phyloP scores from a whole-genome alignment of 179 eudicot species.

The Spergularia azorica region DNA sequence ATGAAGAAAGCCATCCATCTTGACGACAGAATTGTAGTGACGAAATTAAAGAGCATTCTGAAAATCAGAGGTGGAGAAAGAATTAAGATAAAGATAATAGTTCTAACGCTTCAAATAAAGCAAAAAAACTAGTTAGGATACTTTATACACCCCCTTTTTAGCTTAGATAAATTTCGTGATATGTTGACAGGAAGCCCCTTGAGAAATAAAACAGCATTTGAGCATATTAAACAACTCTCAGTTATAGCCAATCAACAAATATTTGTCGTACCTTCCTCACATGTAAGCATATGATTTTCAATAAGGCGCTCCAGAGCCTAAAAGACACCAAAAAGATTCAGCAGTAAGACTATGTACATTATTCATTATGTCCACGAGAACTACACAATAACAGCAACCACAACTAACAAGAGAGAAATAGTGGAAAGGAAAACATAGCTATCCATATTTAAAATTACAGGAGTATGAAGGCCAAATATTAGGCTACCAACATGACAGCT shows the following conservation, averaged over 20 bases:
- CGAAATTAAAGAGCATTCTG: slow-evolving; percentile 71
- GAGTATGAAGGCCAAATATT: neutral
- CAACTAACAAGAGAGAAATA: neutral
- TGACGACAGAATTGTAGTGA: slow-evolving; percentile 72
- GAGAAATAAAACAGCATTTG: neutral
- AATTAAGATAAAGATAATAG: slow-evolving; percentile 1
- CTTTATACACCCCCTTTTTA: neutral
- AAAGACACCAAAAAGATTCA: slow-evolving; percentile 14
- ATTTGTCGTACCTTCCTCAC: slow-evolving; percentile 75
- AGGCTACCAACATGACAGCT: neutral
- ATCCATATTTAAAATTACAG: neutral
- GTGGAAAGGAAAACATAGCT: neutral
- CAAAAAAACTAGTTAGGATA: neutral
- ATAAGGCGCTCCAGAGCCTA: slow-evolving; percentile 96
- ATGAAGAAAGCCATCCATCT: slow-evolving; percentile 89
- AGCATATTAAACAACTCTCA: neutral
- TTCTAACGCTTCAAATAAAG: neutral
- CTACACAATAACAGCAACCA: neutral
- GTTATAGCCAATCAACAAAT: neutral
- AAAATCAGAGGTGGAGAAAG: slow-evolving; percentile 24
- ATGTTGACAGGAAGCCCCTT: neutral
- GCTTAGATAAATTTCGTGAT: neutral
- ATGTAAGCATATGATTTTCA: slow-evolving; percentile 94
- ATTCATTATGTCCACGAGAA: neutral
- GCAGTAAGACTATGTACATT: slow-evolving; percentile 12